Conservation (phyloP, 108 stramenopile genomes). For the Cylindrotheca closterium region DNA sequence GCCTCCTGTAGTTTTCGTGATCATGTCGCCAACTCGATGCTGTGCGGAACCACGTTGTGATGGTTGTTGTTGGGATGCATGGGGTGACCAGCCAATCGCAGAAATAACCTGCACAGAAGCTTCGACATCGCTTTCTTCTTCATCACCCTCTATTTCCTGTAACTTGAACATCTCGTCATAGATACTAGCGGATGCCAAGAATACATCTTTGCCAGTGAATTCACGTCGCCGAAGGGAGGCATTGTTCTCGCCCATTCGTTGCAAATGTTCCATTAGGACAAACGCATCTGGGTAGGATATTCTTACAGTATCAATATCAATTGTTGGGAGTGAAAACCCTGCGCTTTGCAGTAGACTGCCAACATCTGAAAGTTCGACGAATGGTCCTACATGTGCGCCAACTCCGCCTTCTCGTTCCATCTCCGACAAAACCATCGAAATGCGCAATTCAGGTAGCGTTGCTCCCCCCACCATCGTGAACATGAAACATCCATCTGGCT, state of each 20-base stretch:
- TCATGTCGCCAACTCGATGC: slow-evolving; percentile 60
- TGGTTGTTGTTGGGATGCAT: slow-evolving; percentile 90
- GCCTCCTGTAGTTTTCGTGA: slow-evolving; percentile 12
- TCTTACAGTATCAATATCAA: slow-evolving; percentile 92
- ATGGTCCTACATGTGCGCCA: slow-evolving; percentile 90
- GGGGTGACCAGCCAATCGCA: slow-evolving; percentile 97
- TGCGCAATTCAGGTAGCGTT: slow-evolving; percentile 91
- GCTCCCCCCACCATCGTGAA: slow-evolving; percentile 94
- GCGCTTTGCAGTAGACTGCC: slow-evolving; percentile 83
- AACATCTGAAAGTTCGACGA: slow-evolving; percentile 90
- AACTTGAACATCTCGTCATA: slow-evolving; percentile 83
- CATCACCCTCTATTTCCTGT: slow-evolving; percentile 40
- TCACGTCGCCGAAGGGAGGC: slow-evolving; percentile 61
- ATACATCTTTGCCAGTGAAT: slow-evolving; percentile 73
- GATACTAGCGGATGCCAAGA: slow-evolving; percentile 87
- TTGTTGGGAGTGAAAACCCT: slow-evolving; percentile 91
- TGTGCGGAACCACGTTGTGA: slow-evolving; percentile 76
- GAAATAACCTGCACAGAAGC: slow-evolving; percentile 91
- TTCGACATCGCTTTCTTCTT: slow-evolving; percentile 38
- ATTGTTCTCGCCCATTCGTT: slow-evolving; percentile 95
- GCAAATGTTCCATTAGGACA: slow-evolving; percentile 91
- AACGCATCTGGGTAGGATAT: slow-evolving; percentile 79
- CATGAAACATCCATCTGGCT: slow-evolving; percentile 97
- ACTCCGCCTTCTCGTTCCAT: slow-evolving; percentile 92
- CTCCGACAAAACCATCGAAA: slow-evolving; percentile 86